These are phyloP conservation scores for Solanum etuberosum DNA, from an alignment of 257 asterid genomes.

Conservation along the genomic window DNA sequence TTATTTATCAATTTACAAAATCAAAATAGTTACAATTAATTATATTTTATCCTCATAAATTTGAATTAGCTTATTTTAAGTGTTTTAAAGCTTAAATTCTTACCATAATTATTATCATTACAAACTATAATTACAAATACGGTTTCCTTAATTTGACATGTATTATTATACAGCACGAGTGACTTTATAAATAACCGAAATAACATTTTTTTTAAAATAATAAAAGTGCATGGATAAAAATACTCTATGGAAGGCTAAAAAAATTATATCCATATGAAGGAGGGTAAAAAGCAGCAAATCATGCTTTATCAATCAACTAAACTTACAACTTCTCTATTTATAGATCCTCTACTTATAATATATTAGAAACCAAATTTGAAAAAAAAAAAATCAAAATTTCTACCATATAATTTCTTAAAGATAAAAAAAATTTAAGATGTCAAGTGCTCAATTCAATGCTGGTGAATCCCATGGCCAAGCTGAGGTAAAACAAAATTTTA, in stretches of 20 bases:
- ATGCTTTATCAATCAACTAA: not conserved
- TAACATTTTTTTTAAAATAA: not conserved
- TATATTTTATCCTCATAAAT: too few relatives aligned
- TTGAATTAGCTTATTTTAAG: too few relatives aligned
- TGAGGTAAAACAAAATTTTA: not conserved
- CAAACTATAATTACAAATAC: too few relatives aligned
- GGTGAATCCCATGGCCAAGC: conserved; percentile 21
- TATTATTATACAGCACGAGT: not conserved
- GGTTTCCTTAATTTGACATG: too few relatives aligned
- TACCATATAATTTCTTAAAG: not conserved
- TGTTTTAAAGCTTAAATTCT: too few relatives aligned
- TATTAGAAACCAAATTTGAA: not conserved
- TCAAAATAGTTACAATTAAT: too few relatives aligned
- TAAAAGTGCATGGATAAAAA: not conserved
- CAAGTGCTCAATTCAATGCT: conserved; percentile 29
- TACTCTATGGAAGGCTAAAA: not conserved
- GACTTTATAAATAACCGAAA: not conserved
- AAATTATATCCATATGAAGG: not conserved
- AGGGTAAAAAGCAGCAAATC: not conserved
- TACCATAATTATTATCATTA: too few relatives aligned
- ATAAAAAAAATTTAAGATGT: conserved; percentile 9
- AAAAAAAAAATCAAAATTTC: not conserved
- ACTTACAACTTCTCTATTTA: not conserved
- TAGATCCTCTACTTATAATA: not conserved
- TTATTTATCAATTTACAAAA: too few relatives aligned